phyloP scores from a whole-genome alignment of 2,329 filamentous ascomycete species.

The Penicillium sp. region DNA sequence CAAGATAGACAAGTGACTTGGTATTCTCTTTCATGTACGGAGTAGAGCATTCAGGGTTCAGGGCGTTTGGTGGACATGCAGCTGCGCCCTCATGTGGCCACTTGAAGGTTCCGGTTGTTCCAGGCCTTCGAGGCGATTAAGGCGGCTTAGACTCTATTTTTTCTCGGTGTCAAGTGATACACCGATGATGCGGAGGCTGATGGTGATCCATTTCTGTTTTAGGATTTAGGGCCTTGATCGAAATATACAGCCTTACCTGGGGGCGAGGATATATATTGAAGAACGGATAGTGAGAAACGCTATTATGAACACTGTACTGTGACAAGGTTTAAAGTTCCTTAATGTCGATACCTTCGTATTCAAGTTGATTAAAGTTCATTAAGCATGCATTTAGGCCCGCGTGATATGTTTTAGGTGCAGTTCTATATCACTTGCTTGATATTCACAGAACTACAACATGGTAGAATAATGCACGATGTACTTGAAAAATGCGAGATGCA shows the following conservation, averaged over 20 bases:
- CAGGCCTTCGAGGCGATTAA: background rate
- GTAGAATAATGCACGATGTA: background rate
- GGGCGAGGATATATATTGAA: background rate
- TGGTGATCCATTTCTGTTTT: background rate
- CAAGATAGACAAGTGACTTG: background rate
- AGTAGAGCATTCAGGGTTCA: background rate
- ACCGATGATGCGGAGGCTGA: background rate
- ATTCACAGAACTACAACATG: background rate
- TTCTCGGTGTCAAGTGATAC: conserved; percentile 1
- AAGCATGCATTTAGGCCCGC: background rate
- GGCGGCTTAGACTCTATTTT: background rate
- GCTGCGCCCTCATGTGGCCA: background rate
- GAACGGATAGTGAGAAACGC: no score
- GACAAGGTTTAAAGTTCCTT: background rate
- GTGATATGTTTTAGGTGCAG: background rate
- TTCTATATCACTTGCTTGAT: background rate
- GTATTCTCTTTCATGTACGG: background rate
- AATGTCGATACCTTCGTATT: background rate
- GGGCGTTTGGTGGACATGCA: background rate
- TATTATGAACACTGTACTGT: background rate
- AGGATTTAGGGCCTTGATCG: background rate
- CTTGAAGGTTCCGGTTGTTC: background rate
- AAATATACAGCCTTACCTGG: background rate
- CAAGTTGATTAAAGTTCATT: background rate
- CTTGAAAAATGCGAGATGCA: background rate